These are phyloP conservation scores for Musa acuminata DNA, from an alignment of 176 grass and related monocot genomes.

Conservation along the genomic window DNA sequence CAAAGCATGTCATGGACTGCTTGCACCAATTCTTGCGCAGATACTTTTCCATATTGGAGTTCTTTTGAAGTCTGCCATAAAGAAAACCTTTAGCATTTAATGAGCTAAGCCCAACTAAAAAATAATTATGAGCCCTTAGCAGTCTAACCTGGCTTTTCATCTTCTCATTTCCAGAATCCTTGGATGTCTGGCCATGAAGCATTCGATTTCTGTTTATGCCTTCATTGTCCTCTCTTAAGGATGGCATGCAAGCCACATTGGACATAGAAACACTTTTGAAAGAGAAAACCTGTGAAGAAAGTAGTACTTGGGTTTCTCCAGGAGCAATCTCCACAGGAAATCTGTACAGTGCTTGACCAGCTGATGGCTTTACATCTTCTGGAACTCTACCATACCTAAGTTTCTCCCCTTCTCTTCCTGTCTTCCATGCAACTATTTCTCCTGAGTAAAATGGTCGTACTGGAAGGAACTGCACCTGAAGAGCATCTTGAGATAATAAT, in stretches of 20 bases:
- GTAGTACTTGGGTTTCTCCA: conserved; percentile 53
- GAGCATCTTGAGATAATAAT: conserved; percentile 78
- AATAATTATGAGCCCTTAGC: neutral
- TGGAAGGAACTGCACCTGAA: conserved; percentile 90
- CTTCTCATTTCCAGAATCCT: conserved; percentile 29
- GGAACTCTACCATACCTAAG: conserved; percentile 86
- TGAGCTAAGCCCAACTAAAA: neutral
- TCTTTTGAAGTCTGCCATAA: conserved; percentile 36
- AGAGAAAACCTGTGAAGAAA: conserved; percentile 82
- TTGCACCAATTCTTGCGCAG: conserved; percentile 68
- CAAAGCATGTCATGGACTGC: conserved; percentile 93
- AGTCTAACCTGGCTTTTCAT: conserved; percentile 42
- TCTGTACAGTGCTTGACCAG: conserved; percentile 78
- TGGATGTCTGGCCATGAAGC: conserved; percentile 28
- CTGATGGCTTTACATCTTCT: conserved; percentile 86
- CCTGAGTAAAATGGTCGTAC: conserved; percentile 83
- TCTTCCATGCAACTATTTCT: conserved; percentile 93
- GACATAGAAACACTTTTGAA: conserved; percentile 85
- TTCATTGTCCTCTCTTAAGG: conserved; percentile 26
- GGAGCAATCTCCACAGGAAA: conserved; percentile 65
- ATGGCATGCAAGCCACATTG: conserved; percentile 39
- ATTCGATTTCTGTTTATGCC: conserved; percentile 27
- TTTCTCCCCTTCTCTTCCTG: conserved; percentile 71
- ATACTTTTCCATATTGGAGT: conserved; percentile 63
- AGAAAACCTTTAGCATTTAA: conserved; percentile 5